These are phyloP conservation scores for Saturnispora saitoi DNA, from an alignment of 805 yeast genomes.

Conservation along the genomic window DNA sequence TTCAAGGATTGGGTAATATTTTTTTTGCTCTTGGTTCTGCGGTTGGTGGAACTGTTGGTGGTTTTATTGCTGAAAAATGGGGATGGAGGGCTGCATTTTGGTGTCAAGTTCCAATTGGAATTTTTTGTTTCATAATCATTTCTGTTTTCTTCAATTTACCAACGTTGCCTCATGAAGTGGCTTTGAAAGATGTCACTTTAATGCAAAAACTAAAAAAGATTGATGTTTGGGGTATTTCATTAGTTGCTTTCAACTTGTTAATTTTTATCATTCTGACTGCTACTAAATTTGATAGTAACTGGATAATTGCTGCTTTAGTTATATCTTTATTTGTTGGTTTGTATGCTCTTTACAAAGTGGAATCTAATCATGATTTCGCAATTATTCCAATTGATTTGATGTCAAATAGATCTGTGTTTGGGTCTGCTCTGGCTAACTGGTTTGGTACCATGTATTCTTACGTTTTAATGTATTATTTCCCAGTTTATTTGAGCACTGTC, in stretches of 20 bases:
- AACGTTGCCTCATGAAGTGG: constrained; percentile 27
- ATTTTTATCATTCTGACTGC: constrained; percentile 31
- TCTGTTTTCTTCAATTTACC: constrained; percentile 38
- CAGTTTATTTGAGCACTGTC: constrained; percentile 53
- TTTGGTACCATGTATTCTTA: constrained; percentile 43
- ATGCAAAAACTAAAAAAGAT: constrained; percentile 42
- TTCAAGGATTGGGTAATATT: constrained; percentile 78
- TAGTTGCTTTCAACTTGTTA: constrained; percentile 28
- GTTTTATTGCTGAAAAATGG: constrained; percentile 43
- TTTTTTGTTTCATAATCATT: constrained; percentile 30
- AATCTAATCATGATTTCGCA: constrained; percentile 35
- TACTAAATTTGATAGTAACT: not conserved
- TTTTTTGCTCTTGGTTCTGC: constrained; percentile 75
- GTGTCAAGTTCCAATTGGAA: constrained; percentile 46
- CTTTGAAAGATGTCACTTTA: constrained; percentile 29
- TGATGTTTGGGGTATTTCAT: constrained; percentile 37
- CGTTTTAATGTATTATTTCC: constrained; percentile 46
- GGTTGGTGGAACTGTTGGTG: constrained; percentile 59
- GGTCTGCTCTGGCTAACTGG: constrained; percentile 59
- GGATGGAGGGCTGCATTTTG: constrained; percentile 65
- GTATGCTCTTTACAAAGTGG: constrained; percentile 14
- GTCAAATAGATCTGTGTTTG: constrained; percentile 48
- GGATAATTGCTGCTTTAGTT: not conserved
- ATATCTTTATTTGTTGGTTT: constrained; percentile 8
- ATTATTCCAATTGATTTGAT: constrained; percentile 52